A percentile compares a stretch with the other conserved stretches of the same genome.
These are phyloP conservation scores for Ganoderma lucidum DNA, from an alignment of 1,284 basidiomycete species.

Conservation along the genomic window DNA sequence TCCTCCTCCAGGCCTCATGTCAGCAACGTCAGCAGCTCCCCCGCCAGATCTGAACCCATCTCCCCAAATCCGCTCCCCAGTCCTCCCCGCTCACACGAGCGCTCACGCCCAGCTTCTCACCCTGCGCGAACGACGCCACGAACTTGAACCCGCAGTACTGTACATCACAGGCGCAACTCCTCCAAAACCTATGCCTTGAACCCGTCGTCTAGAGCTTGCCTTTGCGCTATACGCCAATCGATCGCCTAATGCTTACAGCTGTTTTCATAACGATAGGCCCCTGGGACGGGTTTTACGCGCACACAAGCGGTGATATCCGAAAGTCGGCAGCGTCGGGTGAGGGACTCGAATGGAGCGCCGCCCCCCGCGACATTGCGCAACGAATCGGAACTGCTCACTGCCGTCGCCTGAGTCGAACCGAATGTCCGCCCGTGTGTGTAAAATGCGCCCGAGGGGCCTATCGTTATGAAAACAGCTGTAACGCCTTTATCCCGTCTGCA, in stretches of 20 bases:
- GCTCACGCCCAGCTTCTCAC: constrained; percentile 36
- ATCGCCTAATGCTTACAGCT: constrained; percentile 7
- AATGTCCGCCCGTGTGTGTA: no score
- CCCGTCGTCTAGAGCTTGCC: constrained; percentile 31
- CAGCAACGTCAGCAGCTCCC: constrained; percentile 37
- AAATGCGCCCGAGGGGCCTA: no score
- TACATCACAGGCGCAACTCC: not conserved
- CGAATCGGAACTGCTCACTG: no score
- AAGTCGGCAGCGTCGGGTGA: no score
- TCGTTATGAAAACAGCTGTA: no score
- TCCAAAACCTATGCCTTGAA: constrained; percentile 19
- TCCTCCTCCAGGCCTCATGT: constrained; percentile 25
- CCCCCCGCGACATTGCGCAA: no score
- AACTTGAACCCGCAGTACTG: not conserved
- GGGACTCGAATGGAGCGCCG: no score
- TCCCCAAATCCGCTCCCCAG: constrained; percentile 32
- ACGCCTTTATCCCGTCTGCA: constrained; percentile 35
- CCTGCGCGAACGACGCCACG: constrained; percentile 34
- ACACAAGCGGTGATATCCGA: no score
- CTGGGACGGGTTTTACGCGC: no score
- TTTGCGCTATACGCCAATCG: constrained; percentile 28
- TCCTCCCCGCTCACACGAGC: constrained; percentile 21
- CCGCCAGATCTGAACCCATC: constrained; percentile 35
- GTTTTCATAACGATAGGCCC: no score
- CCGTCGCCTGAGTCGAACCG: no score